Evolutionary conservation across 2,329 filamentous ascomycete species (phyloP).

Genomic region (Aspergillus sojae): DNA sequence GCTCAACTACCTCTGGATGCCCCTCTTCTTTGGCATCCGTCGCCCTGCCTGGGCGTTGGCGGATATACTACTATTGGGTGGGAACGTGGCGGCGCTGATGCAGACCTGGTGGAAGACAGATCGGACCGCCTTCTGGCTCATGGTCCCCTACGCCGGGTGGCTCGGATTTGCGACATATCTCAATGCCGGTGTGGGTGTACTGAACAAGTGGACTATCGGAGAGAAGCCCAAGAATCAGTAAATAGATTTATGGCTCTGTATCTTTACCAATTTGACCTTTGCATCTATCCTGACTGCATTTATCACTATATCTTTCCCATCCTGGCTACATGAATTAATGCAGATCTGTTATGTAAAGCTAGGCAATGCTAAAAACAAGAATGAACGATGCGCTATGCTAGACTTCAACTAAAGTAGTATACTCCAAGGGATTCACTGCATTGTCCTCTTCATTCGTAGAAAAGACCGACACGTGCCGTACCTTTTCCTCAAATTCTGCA

Average conservation of each 20-base stretch:
- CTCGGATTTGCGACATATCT: constrained; percentile 86
- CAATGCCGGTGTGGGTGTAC: constrained; percentile 66
- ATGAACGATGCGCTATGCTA: neutral
- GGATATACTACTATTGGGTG: constrained; percentile 74
- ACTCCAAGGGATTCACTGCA: neutral
- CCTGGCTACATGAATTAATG: neutral
- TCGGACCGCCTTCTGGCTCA: constrained; percentile 68
- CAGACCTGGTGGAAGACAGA: constrained; percentile 79
- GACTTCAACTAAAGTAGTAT: neutral
- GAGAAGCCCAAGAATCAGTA: constrained; percentile 14
- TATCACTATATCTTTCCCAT: neutral
- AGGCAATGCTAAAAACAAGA: neutral
- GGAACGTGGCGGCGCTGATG: constrained; percentile 72
- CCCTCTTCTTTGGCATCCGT: constrained; percentile 82
- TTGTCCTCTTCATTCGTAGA: neutral
- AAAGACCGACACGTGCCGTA: neutral
- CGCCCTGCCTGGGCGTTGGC: constrained; percentile 72
- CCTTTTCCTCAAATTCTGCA: neutral
- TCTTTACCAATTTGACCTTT: neutral
- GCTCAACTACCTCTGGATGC: constrained; percentile 88
- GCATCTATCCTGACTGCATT: neutral
- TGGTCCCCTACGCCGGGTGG: constrained; percentile 85
- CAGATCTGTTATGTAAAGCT: neutral
- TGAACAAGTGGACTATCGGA: constrained; percentile 65
- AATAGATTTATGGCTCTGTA: neutral